Evolutionary conservation across 2,329 filamentous ascomycete species (phyloP).

Genomic region (Thielaviopsis euricoi): DNA sequence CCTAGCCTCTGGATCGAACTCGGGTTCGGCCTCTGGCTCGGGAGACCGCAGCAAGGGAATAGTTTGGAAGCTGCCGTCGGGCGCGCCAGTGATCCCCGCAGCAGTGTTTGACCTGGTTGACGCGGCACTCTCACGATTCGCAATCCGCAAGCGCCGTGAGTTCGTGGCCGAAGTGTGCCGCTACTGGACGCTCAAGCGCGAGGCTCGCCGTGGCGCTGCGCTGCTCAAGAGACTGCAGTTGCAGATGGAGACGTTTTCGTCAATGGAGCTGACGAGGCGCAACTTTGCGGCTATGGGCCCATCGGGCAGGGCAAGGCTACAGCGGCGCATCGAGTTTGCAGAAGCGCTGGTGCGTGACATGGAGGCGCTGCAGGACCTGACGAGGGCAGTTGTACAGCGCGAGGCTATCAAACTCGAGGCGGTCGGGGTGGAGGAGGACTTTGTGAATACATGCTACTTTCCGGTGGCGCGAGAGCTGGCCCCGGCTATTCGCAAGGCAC

Average conservation of each 20-base stretch:
- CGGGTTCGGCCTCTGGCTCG: not conserved
- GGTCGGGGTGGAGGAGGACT: slow-evolving; percentile 56
- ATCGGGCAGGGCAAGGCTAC: slow-evolving; percentile 59
- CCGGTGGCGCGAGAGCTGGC: slow-evolving; percentile 63
- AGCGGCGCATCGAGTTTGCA: slow-evolving; percentile 77
- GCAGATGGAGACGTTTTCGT: slow-evolving; percentile 91
- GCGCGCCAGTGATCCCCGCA: slow-evolving; percentile 84
- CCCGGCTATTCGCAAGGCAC: slow-evolving; percentile 64
- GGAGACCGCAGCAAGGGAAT: slow-evolving; percentile 7
- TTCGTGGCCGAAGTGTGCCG: slow-evolving; percentile 86
- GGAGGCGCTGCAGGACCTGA: slow-evolving; percentile 54
- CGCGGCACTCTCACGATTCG: slow-evolving; percentile 65
- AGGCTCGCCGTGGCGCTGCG: slow-evolving; percentile 78
- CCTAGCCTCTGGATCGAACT: slow-evolving; percentile 15
- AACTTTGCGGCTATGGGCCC: slow-evolving; percentile 94
- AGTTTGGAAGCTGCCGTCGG: slow-evolving; percentile 77
- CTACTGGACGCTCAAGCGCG: slow-evolving; percentile 95
- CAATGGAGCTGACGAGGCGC: slow-evolving; percentile 88
- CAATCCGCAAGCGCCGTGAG: slow-evolving; percentile 68
- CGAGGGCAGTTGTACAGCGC: slow-evolving; percentile 54
- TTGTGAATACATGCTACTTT: slow-evolving; percentile 84
- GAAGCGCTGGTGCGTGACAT: slow-evolving; percentile 61
- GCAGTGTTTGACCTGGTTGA: slow-evolving; percentile 78
- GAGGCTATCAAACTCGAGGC: slow-evolving; percentile 66
- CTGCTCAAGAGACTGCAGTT: slow-evolving; percentile 84